Conservation (phyloP, 768 basidiomycete genomes). For the Gymnopilus dilepis region DNA sequence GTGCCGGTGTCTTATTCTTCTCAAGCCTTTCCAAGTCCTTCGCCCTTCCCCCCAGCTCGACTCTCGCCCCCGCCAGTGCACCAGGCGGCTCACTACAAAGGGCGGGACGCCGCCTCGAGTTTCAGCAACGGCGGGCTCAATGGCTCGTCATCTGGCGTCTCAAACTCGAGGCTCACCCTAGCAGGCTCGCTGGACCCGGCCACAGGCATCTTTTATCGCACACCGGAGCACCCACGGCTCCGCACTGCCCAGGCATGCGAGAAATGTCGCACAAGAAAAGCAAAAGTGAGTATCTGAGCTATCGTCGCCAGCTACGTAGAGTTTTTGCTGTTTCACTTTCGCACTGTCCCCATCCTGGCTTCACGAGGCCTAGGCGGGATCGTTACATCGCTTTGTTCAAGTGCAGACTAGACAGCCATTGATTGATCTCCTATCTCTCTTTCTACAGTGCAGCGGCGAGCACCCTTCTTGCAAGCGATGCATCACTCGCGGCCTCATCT, state of each 20-base stretch:
- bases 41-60: conserved; percentile 36
- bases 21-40: conserved; percentile 28
- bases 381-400: not conserved
- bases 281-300: conserved; percentile 56
- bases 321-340: not conserved
- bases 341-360: not conserved
- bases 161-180: conserved; percentile 39
- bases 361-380: not conserved
- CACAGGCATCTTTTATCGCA: conserved; percentile 70
- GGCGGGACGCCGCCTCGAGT: conserved; percentile 10
- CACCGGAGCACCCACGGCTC: conserved; percentile 66
- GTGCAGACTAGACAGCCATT: not conserved
- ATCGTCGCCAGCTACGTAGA: conserved; percentile 6
- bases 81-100: conserved; percentile 24
- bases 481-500: conserved; percentile 56
- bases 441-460: conserved; percentile 68
- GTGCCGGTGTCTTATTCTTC: conserved; percentile 25
- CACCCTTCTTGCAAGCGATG: conserved; percentile 75
- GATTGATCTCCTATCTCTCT: not conserved
- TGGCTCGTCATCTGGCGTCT: not conserved
- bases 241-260: conserved; percentile 80
- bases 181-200: conserved; percentile 66
- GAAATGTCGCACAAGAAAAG: conserved; percentile 74
- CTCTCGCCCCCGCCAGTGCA: conserved; percentile 33
- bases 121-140: conserved; percentile 7